A percentile compares a stretch with the other conserved stretches of the same genome.
These are phyloP conservation scores for Iberis amara DNA, from an alignment of 441 rosid genomes.

Conservation along the genomic window DNA sequence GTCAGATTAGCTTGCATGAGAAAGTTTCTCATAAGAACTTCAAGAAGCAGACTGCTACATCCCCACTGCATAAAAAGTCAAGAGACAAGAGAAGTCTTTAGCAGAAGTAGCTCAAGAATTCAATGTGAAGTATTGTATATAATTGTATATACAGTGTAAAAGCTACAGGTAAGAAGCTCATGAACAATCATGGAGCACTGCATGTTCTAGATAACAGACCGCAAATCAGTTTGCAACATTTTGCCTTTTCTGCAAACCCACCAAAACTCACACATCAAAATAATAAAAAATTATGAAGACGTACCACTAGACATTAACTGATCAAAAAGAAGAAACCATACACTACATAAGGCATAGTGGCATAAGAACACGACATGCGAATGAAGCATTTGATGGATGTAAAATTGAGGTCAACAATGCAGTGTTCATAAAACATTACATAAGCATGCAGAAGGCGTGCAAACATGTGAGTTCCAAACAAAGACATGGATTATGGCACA, in stretches of 20 bases:
- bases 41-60: constrained; percentile 73
- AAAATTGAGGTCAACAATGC: too few relatives aligned
- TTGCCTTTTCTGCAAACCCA: constrained; percentile 7
- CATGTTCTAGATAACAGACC: not conserved
- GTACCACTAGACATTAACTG: constrained; percentile 3
- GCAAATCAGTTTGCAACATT: not conserved
- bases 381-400: constrained; percentile 2
- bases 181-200: constrained; percentile 17
- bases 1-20: constrained; percentile 41
- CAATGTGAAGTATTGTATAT: constrained; percentile 3
- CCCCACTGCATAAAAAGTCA: constrained; percentile 66
- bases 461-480: constrained; percentile 9
- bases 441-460: constrained; percentile 12
- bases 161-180: constrained; percentile 14
- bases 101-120: constrained; percentile 19
- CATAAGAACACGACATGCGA: not conserved
- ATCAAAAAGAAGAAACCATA: constrained; percentile 7
- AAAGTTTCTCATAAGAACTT: constrained; percentile 53
- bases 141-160: constrained; percentile 2
- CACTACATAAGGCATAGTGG: too few relatives aligned
- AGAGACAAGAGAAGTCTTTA: constrained; percentile 27
- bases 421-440: too few relatives aligned
- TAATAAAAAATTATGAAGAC: not conserved
- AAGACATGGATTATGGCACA: constrained; percentile 18
- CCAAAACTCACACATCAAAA: constrained; percentile 12